These are phyloP conservation scores for Tuber magnatum DNA, from an alignment of 495 filamentous ascomycete species.

Conservation along the genomic window DNA sequence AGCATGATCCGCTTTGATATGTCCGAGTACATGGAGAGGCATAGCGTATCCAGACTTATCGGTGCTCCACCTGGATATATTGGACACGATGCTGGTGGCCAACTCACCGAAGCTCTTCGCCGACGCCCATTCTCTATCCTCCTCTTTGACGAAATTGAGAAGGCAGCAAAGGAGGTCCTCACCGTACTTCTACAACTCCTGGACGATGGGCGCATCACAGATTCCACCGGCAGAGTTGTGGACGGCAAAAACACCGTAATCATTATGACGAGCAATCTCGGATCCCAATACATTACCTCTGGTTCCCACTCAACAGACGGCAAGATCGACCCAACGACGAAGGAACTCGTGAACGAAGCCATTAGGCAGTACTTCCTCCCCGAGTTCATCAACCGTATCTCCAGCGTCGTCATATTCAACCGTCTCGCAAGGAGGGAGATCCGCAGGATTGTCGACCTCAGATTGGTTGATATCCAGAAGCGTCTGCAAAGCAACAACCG, in stretches of 20 bases:
- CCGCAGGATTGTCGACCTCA: slow-evolving; percentile 88
- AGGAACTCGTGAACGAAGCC: slow-evolving; percentile 78
- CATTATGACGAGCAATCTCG: slow-evolving; percentile 96
- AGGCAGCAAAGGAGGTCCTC: slow-evolving; percentile 94
- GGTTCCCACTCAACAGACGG: slow-evolving; percentile 51
- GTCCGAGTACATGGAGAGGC: slow-evolving; percentile 98
- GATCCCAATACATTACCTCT: slow-evolving; percentile 84
- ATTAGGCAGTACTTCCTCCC: slow-evolving; percentile 93
- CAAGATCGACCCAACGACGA: slow-evolving; percentile 76
- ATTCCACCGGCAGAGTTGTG: slow-evolving; percentile 88
- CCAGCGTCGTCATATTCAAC: slow-evolving; percentile 94
- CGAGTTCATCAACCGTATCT: slow-evolving; percentile 97
- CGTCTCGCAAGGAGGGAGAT: slow-evolving; percentile 83
- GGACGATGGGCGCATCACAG: slow-evolving; percentile 97
- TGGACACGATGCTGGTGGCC: slow-evolving; percentile 90
- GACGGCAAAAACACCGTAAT: slow-evolving; percentile 98
- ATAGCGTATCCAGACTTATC: slow-evolving; percentile 94
- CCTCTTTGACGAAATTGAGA: slow-evolving; percentile 96
- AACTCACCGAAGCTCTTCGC: slow-evolving; percentile 87
- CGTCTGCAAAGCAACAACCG: slow-evolving; percentile 71
- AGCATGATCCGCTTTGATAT: slow-evolving; percentile 99
- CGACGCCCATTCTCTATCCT: slow-evolving; percentile 95
- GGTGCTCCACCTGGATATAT: slow-evolving; percentile 96
- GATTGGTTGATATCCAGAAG: slow-evolving; percentile 82
- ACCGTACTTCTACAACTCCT: slow-evolving; percentile 96